Conservation (phyloP, 768 basidiomycete species). For the Candolleomyces efflorescens region DNA sequence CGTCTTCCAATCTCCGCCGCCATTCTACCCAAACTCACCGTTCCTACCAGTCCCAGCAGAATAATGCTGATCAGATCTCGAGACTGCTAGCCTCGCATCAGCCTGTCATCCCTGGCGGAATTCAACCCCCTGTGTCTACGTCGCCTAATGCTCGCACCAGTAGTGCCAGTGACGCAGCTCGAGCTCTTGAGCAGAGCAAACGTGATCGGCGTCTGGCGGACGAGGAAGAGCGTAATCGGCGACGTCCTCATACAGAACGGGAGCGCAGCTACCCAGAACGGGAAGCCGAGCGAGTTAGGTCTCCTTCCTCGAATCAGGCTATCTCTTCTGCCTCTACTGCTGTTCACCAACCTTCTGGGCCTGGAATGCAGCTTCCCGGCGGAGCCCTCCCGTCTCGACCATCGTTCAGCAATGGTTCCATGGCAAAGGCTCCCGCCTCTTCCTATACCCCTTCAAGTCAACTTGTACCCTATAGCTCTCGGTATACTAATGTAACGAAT, state of each 20-base stretch:
- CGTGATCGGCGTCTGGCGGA: constrained; percentile 24
- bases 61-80: constrained; percentile 8
- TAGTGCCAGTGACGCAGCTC: constrained; percentile 49
- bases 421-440: neutral
- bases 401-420: neutral
- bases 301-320: neutral
- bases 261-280: constrained; percentile 15
- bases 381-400: neutral
- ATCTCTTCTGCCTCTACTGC: neutral
- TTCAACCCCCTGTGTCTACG: neutral
- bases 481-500: neutral
- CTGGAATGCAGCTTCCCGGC: neutral
- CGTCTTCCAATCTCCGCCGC: neutral
- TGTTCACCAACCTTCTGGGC: neutral
- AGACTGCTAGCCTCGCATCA: constrained; percentile 10
- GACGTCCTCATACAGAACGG: constrained; percentile 11
- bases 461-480: neutral
- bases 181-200: constrained; percentile 41
- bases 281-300: constrained; percentile 9
- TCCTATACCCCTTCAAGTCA: neutral
- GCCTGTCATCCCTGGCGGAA: neutral
- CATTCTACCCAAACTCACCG: constrained; percentile 2
- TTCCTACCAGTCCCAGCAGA: constrained; percentile 4
- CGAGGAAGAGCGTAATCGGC: constrained; percentile 24
- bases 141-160: constrained; percentile 7